Conservation (phyloP, 2,329 filamentous ascomycete genomes). For the Fusarium tuaranense region DNA sequence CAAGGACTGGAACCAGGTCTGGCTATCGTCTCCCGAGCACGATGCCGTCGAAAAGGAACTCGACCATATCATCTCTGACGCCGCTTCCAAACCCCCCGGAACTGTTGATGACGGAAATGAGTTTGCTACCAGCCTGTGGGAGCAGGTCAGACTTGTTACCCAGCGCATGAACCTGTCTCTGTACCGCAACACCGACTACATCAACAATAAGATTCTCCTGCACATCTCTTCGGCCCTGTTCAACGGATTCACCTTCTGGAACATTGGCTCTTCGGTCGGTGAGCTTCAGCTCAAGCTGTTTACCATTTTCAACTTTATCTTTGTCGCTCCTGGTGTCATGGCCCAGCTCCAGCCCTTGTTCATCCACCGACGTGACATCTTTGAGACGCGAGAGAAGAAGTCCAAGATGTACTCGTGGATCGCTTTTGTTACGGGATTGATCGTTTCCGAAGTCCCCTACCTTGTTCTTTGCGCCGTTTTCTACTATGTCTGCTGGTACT, state of each 20-base stretch:
- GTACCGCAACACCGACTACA: constrained; percentile 75
- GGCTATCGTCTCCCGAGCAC: constrained; percentile 73
- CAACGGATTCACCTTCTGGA: constrained; percentile 73
- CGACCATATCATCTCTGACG: constrained; percentile 68
- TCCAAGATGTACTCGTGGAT: constrained; percentile 69
- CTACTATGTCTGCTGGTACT: constrained; percentile 70
- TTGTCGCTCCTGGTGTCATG: constrained; percentile 69
- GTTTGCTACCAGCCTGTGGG: constrained; percentile 75
- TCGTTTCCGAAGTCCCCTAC: constrained; percentile 61
- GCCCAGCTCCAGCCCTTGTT: constrained; percentile 62
- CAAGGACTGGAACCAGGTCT: constrained; percentile 76
- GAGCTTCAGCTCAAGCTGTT: constrained; percentile 68
- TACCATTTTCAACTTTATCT: constrained; percentile 73
- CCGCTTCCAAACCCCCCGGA: constrained; percentile 58
- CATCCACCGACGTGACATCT: constrained; percentile 60
- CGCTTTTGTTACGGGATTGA: constrained; percentile 66
- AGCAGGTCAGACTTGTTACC: constrained; percentile 74
- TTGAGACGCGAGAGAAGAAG: constrained; percentile 62
- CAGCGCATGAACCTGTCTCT: constrained; percentile 71
- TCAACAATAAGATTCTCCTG: constrained; percentile 71
- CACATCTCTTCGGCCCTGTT: constrained; percentile 68
- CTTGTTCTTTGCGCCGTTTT: constrained; percentile 57
- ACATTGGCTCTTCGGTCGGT: constrained; percentile 62
- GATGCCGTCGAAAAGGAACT: constrained; percentile 70
- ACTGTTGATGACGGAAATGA: constrained; percentile 68